Percentiles rank a stretch among this genome's conserved stretches.
phyloP scores from a whole-genome alignment of 768 basidiomycete species.

The Rhodotorula diobovata region DNA sequence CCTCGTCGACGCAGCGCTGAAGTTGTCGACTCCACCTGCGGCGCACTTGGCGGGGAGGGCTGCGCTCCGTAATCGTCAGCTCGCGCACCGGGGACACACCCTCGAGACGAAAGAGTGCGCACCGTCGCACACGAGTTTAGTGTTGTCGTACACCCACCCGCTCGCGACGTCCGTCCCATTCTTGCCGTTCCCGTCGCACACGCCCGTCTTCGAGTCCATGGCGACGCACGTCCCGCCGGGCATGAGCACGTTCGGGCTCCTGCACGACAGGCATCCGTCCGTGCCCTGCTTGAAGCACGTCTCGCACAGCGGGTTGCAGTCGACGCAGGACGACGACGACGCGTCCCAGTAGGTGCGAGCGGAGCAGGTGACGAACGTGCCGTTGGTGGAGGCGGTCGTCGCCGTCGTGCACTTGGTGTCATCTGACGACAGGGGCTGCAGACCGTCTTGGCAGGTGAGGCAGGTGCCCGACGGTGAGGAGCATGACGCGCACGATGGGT shows the following conservation, averaged over 20 bases:
- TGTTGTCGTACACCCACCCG: slow-evolving; percentile 67
- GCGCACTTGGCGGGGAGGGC: slow-evolving; percentile 80
- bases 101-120: slow-evolving; percentile 44
- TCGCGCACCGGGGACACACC: not conserved
- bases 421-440: slow-evolving; percentile 64
- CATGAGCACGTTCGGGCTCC: slow-evolving; percentile 58
- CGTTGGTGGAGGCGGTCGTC: slow-evolving; percentile 50
- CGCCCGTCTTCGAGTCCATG: slow-evolving; percentile 59
- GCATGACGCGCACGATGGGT: slow-evolving; percentile 67
- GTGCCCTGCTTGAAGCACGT: slow-evolving; percentile 67
- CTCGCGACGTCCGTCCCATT: slow-evolving; percentile 21
- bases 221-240: slow-evolving; percentile 60
- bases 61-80: slow-evolving; percentile 43
- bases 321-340: slow-evolving; percentile 51
- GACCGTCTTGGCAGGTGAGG: slow-evolving; percentile 64
- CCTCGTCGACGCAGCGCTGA: slow-evolving; percentile 63
- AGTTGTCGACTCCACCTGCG: slow-evolving; percentile 67
- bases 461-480: slow-evolving; percentile 61
- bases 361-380: slow-evolving; percentile 59
- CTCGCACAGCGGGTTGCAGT: slow-evolving; percentile 52
- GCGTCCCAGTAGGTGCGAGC: slow-evolving; percentile 57
- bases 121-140: slow-evolving; percentile 80
- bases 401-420: slow-evolving; percentile 57
- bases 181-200: slow-evolving; percentile 52
- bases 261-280: slow-evolving; percentile 68